phyloP scores from a whole-genome alignment of 2,329 filamentous ascomycete species.

The Penicillium paneum region DNA sequence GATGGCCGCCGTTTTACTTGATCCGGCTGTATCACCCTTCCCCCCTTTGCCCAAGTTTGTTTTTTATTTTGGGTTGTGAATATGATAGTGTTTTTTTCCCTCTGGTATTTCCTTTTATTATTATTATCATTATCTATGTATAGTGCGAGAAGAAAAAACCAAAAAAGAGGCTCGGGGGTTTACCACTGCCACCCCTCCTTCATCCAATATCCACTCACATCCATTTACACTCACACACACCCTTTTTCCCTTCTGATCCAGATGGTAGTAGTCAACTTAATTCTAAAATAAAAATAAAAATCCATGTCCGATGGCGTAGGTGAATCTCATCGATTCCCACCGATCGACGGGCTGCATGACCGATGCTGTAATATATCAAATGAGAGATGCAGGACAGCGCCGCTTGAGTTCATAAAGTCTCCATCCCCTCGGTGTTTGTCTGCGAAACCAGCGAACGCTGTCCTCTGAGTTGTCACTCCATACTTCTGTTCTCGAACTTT shows the following conservation, averaged over 20 bases:
- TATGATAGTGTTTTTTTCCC: not conserved
- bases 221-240: slow-evolving; percentile 7
- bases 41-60: slow-evolving; percentile 20
- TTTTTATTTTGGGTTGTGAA: slow-evolving; percentile 3
- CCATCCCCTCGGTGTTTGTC: slow-evolving; percentile 24
- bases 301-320: slow-evolving; percentile 30
- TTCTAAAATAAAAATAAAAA: slow-evolving; percentile 13
- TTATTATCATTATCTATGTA: slow-evolving; percentile 3
- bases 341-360: slow-evolving; percentile 48
- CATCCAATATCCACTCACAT: slow-evolving; percentile 2
- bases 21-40: slow-evolving; percentile 29
- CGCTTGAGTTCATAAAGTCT: slow-evolving; percentile 37
- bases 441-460: slow-evolving; percentile 25
- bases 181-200: slow-evolving; percentile 19
- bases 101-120: not conserved
- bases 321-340: slow-evolving; percentile 38
- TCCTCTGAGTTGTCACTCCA: slow-evolving; percentile 24
- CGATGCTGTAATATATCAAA: slow-evolving; percentile 44
- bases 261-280: slow-evolving; percentile 5
- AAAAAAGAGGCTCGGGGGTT: slow-evolving; percentile 19
- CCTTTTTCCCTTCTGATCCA: slow-evolving; percentile 5
- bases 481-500: slow-evolving; percentile 9
- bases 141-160: slow-evolving; percentile 5
- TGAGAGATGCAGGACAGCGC: slow-evolving; percentile 40
- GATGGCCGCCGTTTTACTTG: slow-evolving; percentile 21